A percentile compares a stretch with the other conserved stretches of the same genome.
phyloP scores from a whole-genome alignment of 371 early-diverging fungal species.

The Mucor sp. region DNA sequence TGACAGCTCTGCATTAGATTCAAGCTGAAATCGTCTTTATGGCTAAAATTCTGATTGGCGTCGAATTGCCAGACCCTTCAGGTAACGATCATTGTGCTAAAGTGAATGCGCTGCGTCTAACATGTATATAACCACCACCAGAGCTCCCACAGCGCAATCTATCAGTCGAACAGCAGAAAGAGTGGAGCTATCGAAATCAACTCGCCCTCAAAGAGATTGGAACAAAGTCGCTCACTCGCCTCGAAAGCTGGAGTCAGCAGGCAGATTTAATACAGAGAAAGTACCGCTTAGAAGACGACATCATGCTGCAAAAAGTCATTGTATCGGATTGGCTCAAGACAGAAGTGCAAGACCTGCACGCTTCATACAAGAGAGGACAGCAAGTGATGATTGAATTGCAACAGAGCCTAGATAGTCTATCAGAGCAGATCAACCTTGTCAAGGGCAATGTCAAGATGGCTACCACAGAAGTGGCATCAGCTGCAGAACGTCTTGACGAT shows the following conservation, averaged over 20 bases:
- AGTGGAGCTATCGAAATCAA: slow-evolving; percentile 20
- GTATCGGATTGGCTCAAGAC: slow-evolving; percentile 32
- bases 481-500: slow-evolving; percentile 28
- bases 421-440: slow-evolving; percentile 18
- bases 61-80: slow-evolving; percentile 14
- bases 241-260: slow-evolving; percentile 21
- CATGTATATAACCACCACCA: not conserved
- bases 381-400: slow-evolving; percentile 24
- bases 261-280: slow-evolving; percentile 17
- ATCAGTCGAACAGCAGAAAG: slow-evolving; percentile 16
- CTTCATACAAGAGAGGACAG: slow-evolving; percentile 24
- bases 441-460: slow-evolving; percentile 10
- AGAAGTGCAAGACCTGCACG: slow-evolving; percentile 31
- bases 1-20: slow-evolving; percentile 13
- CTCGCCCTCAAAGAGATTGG: slow-evolving; percentile 18
- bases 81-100: not conserved
- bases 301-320: slow-evolving; percentile 10
- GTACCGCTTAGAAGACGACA: slow-evolving; percentile 19
- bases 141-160: slow-evolving; percentile 5
- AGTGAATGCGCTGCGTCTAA: not conserved
- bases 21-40: slow-evolving; percentile 27
- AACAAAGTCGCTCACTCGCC: slow-evolving; percentile 13
- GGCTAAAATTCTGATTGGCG: slow-evolving; percentile 14
- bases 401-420: slow-evolving; percentile 10
- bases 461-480: slow-evolving; percentile 19